Evolutionary conservation across 2,329 filamentous ascomycete genomes (phyloP).

Genomic region (Seiridium unicorne): DNA sequence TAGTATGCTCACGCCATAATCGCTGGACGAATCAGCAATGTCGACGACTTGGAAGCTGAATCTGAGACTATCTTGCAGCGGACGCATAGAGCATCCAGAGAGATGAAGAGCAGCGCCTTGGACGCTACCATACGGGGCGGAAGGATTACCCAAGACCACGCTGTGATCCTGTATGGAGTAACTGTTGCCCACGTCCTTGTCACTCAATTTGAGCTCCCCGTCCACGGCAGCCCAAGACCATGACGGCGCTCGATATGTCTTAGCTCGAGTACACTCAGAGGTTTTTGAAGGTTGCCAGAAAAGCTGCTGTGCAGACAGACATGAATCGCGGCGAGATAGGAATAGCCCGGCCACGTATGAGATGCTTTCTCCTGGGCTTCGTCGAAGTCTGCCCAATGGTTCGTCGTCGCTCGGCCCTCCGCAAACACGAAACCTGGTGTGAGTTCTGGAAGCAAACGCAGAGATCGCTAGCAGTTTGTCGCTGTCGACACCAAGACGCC

Average conservation of each 20-base stretch:
- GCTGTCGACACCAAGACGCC: slow-evolving; percentile 10
- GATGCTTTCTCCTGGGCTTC: neutral
- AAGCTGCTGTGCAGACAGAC: neutral
- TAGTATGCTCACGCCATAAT: neutral
- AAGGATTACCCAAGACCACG: neutral
- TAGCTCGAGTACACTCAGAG: neutral
- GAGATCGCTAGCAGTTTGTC: slow-evolving; percentile 20
- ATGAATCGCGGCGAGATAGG: neutral
- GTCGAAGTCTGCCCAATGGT: neutral
- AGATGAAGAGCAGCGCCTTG: neutral
- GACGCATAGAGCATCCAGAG: neutral
- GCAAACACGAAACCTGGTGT: slow-evolving; percentile 3
- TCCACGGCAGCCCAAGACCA: slow-evolving; percentile 19
- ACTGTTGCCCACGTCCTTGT: neutral
- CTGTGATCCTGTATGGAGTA: neutral
- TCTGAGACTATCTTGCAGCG: neutral
- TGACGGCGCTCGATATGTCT: slow-evolving; percentile 8
- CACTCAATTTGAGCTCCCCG: slow-evolving; percentile 5
- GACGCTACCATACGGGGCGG: neutral
- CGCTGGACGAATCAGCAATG: neutral
- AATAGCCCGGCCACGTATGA: neutral
- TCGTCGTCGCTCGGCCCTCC: slow-evolving; percentile 10
- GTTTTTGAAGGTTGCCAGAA: slow-evolving; percentile 1
- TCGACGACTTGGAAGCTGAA: neutral
- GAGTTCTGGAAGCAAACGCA: slow-evolving; percentile 14